Percentiles rank a stretch among this genome's conserved stretches.
These are phyloP conservation scores for Nepenthes alata DNA, from an alignment of 179 eudicot genomes.

Conservation along the genomic window DNA sequence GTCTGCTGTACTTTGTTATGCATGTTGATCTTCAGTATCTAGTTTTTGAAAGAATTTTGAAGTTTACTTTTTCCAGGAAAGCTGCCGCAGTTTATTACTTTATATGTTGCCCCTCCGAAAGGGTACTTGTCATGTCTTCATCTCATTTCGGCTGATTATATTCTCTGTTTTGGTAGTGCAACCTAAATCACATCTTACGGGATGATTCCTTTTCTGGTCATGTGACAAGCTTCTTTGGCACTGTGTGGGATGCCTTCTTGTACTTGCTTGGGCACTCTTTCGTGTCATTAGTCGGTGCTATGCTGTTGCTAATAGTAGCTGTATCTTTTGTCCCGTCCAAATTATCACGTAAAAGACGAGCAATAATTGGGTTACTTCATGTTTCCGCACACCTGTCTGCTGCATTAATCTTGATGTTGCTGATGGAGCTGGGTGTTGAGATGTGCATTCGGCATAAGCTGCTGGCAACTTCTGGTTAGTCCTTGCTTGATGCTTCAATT, in stretches of 20 bases:
- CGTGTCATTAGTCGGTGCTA: constrained; percentile 59
- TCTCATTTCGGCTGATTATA: constrained; percentile 9
- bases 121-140: not conserved
- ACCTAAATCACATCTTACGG: constrained; percentile 77
- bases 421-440: constrained; percentile 88
- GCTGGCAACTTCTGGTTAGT: constrained; percentile 79
- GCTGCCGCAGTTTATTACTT: not conserved
- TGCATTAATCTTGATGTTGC: constrained; percentile 85
- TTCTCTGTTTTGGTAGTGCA: constrained; percentile 41
- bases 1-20: not conserved
- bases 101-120: not conserved
- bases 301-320: constrained; percentile 50
- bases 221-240: constrained; percentile 59
- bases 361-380: constrained; percentile 66
- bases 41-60: no score
- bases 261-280: constrained; percentile 66
- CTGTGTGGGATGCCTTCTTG: constrained; percentile 72
- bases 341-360: constrained; percentile 65
- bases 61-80: not conserved
- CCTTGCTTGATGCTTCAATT: not conserved
- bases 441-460: constrained; percentile 79
- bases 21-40: no score
- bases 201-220: constrained; percentile 79
- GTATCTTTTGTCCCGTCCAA: constrained; percentile 69
- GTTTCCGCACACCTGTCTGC: constrained; percentile 78